A percentile compares a stretch with the other conserved stretches of the same genome.
Conservation (phyloP, 1,284 basidiomycete species). For the Ganoderma lingzhi region DNA sequence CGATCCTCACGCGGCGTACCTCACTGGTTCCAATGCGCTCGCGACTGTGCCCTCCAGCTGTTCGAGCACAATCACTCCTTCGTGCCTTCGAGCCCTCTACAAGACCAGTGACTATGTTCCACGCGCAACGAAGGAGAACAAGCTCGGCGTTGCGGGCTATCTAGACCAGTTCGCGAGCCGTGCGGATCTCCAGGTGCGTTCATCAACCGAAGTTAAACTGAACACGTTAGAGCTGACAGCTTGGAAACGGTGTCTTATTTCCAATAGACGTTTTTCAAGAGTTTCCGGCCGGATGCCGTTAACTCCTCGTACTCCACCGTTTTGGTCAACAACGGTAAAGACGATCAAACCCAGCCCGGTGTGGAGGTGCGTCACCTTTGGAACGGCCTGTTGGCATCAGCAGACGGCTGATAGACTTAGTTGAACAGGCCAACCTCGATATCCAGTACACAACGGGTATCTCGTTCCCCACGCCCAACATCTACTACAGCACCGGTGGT, state of each 20-base stretch:
- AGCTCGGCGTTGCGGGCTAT: slow-evolving; percentile 69
- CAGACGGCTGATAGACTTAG: neutral
- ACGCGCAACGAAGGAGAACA: slow-evolving; percentile 53
- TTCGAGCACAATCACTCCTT: slow-evolving; percentile 57
- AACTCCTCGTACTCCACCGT: slow-evolving; percentile 60
- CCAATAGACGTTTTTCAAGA: slow-evolving; percentile 58
- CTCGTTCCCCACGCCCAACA: slow-evolving; percentile 68
- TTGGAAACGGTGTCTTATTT: neutral
- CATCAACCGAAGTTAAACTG: neutral
- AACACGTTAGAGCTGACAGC: neutral
- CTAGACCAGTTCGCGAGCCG: slow-evolving; percentile 62
- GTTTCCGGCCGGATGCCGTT: slow-evolving; percentile 61
- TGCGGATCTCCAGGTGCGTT: slow-evolving; percentile 54
- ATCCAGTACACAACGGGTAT: slow-evolving; percentile 73
- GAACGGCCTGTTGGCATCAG: neutral
- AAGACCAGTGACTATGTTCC: slow-evolving; percentile 64
- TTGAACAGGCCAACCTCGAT: slow-evolving; percentile 64
- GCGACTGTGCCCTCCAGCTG: slow-evolving; percentile 56
- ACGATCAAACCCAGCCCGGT: slow-evolving; percentile 65
- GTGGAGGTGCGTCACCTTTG: slow-evolving; percentile 50
- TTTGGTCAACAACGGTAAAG: slow-evolving; percentile 65
- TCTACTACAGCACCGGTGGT: slow-evolving; percentile 66
- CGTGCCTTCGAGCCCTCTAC: slow-evolving; percentile 66
- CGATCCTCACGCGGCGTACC: slow-evolving; percentile 34
- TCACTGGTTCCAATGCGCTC: slow-evolving; percentile 28